Evolutionary conservation across 306 rosid genomes (phyloP), one percentile per base, ranked within the genome.

Genomic region (Sicyos edulis): DNA sequence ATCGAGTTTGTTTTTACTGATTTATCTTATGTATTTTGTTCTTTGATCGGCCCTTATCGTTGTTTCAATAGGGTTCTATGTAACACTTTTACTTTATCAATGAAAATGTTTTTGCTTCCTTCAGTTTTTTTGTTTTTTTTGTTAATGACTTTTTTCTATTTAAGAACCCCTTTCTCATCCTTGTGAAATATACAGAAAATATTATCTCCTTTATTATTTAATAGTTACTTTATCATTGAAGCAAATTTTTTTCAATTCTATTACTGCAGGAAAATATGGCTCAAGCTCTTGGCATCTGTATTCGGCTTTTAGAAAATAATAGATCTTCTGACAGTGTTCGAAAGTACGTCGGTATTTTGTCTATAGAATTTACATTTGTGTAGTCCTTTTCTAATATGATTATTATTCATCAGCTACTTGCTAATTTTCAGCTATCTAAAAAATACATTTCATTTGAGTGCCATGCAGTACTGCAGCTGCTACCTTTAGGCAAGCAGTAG

Each of bases 401-500:
- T 17, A n/a, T 55, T 54, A 22, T 66, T 55, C 13, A 37, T 42
- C 50, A 45, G 21, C 22, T 14, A 47, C 56, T 15, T 75, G 57
- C 77, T 20, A 70, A 13, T 68, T 15, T 72, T 63, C 19, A 52
- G 70, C 42, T 47, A 65, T 49, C 76, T 34, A 78, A 51, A 69
- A 52, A 68, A 70, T 13, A 73, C 61, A 7, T 78, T 75, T 78
- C 75, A 79, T 83, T 70, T 79, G 78, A 61, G 74, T 80, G 75
- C 77, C 81, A 80, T 84, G 73, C 93, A 88, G 97, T 81, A 90
- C 96, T 74, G 96, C 98, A 81, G 98, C 97, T 68, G 98, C 98
- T 82, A 88, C 98, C 82, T 93, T 93, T 84, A 85, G 96, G 85
- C 98, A 93, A 86, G 96, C 97, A 19, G 97, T 90, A 74, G 96